Conservation (phyloP, 1,139 yeast genomes). For the Yamadazyma diddensiae region DNA sequence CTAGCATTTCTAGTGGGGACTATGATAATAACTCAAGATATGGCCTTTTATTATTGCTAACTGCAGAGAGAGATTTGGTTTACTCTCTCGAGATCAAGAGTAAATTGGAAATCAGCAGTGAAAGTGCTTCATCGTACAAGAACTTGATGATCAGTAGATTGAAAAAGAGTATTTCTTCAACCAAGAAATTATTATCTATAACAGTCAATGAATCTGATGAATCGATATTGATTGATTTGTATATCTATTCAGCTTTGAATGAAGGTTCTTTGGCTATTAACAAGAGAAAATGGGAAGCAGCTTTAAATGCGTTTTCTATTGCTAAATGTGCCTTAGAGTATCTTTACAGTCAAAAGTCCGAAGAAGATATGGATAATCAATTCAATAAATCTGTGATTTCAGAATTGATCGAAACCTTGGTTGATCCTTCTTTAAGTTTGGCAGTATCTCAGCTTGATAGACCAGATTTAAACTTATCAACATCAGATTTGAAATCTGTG, state of each 20-base stretch:
- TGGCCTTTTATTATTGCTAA: slow-evolving; percentile 49
- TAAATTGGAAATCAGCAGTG: slow-evolving; percentile 52
- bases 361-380: slow-evolving; percentile 13
- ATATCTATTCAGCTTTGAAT: slow-evolving; percentile 56
- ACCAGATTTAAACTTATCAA: slow-evolving; percentile 11
- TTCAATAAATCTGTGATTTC: slow-evolving; percentile 44
- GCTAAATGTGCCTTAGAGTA: slow-evolving; percentile 63
- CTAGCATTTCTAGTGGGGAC: slow-evolving; percentile 43
- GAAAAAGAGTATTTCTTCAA: slow-evolving; percentile 55
- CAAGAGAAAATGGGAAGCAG: slow-evolving; percentile 56
- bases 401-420: slow-evolving; percentile 56
- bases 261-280: slow-evolving; percentile 59
- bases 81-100: slow-evolving; percentile 65
- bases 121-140: slow-evolving; percentile 40
- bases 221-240: slow-evolving; percentile 50
- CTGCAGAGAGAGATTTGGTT: slow-evolving; percentile 68
- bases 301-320: slow-evolving; percentile 52
- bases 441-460: slow-evolving; percentile 43
- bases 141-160: slow-evolving; percentile 63
- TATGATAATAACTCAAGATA: slow-evolving; percentile 43
- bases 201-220: slow-evolving; percentile 30
- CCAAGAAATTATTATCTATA: slow-evolving; percentile 42
- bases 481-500: slow-evolving; percentile 44
- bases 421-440: slow-evolving; percentile 68
- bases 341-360: slow-evolving; percentile 27